Base-by-base conservation (phyloP, 441 rosid genomes). In the Oxalis stricta region DNA sequence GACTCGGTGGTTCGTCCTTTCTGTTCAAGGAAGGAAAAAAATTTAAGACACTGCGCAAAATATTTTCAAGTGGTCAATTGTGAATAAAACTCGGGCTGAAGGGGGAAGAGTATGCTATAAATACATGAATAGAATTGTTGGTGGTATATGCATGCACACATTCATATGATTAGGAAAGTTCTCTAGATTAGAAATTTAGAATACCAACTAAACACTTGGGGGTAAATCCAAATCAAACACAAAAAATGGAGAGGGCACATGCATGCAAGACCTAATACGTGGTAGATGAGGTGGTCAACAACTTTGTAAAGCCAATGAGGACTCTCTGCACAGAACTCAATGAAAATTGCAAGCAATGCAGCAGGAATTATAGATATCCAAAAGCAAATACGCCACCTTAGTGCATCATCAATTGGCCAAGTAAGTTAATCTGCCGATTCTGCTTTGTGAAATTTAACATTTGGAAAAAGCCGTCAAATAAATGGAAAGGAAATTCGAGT, bases 241-340 rank as follows among this genome's bases (percentile, higher is more conserved):
- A 44, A 32, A 23, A 36, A n/a, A 24, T 5, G 41, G 30, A 22
- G 5, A 0, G 5, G n/a, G 5, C 15, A 15, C 19, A 24, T 28
- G 17, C 23, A n/a, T 64, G 14, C 14, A 20, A 28, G 35, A 41
- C 23, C 33, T 13, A 40, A 18, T 30, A n/a, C n/a, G n/a, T n/a
- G 34, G 44, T 35, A n/a, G 10, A 45, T 10, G 40, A 29, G 38
- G 39, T 28, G 50, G 44, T 54, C 50, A 30, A 42, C 47, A 36
- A 84, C 99, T 96, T 91, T 91, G 61, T 73, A 79, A 65, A 83
- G 84, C 99, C 99, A 91, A 40, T 91, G 85, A 52, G 99, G 99
- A 65, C 85, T 75, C 70, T 91, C 99, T 3, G 72, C 91, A 41
- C 82, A 81, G 58, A 77, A 72, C 63, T 70, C 58, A 76, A 91